Base-by-base conservation (phyloP, 1,139 yeast species). In the Casaregolazyma suthepensis region DNA sequence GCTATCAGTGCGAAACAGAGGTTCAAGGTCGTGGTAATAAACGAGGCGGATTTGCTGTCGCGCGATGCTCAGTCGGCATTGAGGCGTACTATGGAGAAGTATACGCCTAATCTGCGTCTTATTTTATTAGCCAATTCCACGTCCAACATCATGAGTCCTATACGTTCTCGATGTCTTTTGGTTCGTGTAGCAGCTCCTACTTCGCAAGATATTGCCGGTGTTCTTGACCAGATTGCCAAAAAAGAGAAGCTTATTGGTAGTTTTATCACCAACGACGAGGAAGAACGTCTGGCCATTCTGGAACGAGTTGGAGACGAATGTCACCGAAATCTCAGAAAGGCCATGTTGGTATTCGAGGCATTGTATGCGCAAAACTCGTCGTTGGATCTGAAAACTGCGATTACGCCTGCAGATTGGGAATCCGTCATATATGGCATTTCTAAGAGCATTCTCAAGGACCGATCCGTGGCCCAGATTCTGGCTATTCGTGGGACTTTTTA, bases 21-120 rank as follows among this genome's bases (percentile, higher is more conserved):
- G 57, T 93, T 90, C 73, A 93, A 91, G 68, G 87, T 91, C 45
- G 98, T 93, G 18, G 81, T 93, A 13, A 90, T 93, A 55, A 93
- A 94, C 66, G 98, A 93, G 68, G 98, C 99, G 0, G 97, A 93
- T 61, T 79, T 89, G 1, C 77, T 93, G 66, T 84, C 94, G 18
- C 79, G 97, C 61, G 99, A 95, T 67, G 99, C 99, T 0, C 99
- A 93, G 69, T 97, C 97, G 13, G 99, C 99, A 0, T 75, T 93
- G 61, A 82, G 99, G 74, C 80, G 99, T 69, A 93, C 99, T 0
- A 94, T 93, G 98, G 99, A 93, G 67, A 93, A 93, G 66, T 93
- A 91, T 71, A 88, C 97, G 3, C 79, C 86, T 20, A 91, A 89
- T 66, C 82, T 93, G 62, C 79, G 99, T 58, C 74, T 93, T 59